These are phyloP conservation scores for Metarhizium guizhouense DNA, from an alignment of 2,329 filamentous ascomycete genomes.

Conservation along the genomic window DNA sequence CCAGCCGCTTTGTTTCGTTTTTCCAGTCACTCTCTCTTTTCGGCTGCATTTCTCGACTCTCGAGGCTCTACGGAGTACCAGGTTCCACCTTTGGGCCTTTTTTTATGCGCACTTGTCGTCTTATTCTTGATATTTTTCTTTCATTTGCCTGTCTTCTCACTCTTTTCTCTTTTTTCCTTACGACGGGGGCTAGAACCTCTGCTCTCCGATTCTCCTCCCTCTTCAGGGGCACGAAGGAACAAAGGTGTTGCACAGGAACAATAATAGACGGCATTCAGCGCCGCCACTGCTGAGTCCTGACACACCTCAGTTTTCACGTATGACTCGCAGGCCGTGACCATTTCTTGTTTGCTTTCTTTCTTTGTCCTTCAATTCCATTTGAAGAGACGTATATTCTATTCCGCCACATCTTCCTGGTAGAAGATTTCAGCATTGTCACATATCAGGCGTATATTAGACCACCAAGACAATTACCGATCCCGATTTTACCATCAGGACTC, in stretches of 20 bases:
- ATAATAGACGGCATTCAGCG: neutral
- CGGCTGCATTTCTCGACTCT: neutral
- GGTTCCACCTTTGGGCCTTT: neutral
- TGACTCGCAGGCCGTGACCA: neutral
- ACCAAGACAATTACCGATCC: neutral
- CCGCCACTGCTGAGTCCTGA: neutral
- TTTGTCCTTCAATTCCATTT: neutral
- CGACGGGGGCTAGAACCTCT: too few relatives aligned
- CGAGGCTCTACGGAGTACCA: too few relatives aligned
- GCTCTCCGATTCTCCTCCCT: neutral
- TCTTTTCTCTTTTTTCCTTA: too few relatives aligned
- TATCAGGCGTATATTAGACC: neutral
- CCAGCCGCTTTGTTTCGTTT: neutral
- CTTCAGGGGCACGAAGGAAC: neutral
- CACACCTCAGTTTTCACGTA: neutral
- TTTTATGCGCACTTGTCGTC: neutral
- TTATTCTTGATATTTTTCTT: neutral
- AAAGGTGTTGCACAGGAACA: neutral
- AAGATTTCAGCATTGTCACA: neutral
- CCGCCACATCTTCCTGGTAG: slow-evolving; percentile 4
- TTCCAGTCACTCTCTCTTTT: neutral
- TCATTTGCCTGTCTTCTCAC: too few relatives aligned
- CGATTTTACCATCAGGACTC: too few relatives aligned
- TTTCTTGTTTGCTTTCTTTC: neutral
- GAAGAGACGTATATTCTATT: neutral